Base-by-base conservation (phyloP, 2,329 filamentous ascomycete genomes). In the Coniochaeta sp. region DNA sequence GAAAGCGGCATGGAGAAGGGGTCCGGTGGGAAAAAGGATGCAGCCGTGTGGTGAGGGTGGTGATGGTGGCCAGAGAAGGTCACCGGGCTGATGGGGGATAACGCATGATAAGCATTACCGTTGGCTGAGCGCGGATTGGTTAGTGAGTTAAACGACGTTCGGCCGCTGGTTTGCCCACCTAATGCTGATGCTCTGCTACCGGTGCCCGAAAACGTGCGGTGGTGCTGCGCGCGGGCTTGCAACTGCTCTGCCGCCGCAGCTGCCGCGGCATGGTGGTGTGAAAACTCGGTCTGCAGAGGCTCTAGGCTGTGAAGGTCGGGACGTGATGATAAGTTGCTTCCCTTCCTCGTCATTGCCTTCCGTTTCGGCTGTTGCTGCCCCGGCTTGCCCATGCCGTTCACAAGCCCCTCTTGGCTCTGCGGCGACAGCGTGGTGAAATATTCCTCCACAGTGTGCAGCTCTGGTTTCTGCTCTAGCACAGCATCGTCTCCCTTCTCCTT, bases 371-470 rank as follows among this genome's bases (percentile, higher is more conserved):
- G 69, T 43, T 65, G 66, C 26, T 67, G 66, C 38, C 65, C 67
- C 6, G 67, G 59, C 47, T 64, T 59, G 9, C 59, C 55, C 17
- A 58, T 44, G 33, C 63, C 67, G 40, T 67, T 68, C 16, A 63
- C 66, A 26, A 60, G 65, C 16, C 58, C 62, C 11, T 86, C 77
- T 57, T 75, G 73, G 70, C 76, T 77, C 71, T 84, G 75, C 64
- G 85, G 88, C 1, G 88, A 89, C 40, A 96, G 78, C 57, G 87
- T 90, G 6, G 90, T 89, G 70, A 98, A 93, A 75, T 96, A 97
- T 66, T 98, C 92, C 68, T 96, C 93, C 0, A 97, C 92, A 4
- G 91, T 96, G 69, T 95, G 90, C n/a, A 96, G 79, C 70, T 96
- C 90, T 2, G 90, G 86, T 70, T 93, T 93, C 68, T 96, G 90